Base-by-base conservation (phyloP, 2,329 filamentous ascomycete species). In the Botrytis cinerea region DNA sequence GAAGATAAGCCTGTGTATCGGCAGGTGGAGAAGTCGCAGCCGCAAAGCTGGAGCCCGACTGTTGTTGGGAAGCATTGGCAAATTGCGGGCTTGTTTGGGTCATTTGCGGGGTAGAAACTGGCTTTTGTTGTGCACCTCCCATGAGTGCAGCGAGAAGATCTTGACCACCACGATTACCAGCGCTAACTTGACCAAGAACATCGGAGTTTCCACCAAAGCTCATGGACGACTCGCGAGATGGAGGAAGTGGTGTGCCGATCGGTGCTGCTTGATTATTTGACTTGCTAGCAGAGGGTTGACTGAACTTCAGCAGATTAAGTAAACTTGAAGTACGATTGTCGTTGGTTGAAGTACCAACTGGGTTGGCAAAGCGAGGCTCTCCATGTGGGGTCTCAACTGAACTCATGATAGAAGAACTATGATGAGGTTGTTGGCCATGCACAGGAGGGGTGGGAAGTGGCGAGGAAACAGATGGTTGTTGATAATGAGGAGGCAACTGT, bases 1-100 rank as follows among this genome's bases (percentile, higher is more conserved):
- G 89, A 66, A 99, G 86, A 80, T 96, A 93, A 76, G 95, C 91
- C 82, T 97, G 93, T 7, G 94, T 93, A 81, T 94, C 91, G 64
- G 89, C 87, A 35, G 87, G 83, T 71, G 89, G 87, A 61, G 87
- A 84, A 48, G 84, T 84, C 40, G 84, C 82, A 83, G 87, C 88
- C 57, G 70, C 74, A 63, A 79, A 80, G 59, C 63, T 75, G 28
- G 73, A 71, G 48, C 22, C 10, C 6, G 74, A 75, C 62, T 74
- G 60, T 43, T 74, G 68, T 64, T 80, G 79, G 48, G 79, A 74
- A 62, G 79, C 73, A 32, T 78, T 74, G 7, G 77, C 46, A 57
- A 76, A 76, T 67, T 78, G 78, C n/a, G 77, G 74, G 64, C 66
- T 76, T 32, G 75, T 43, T 67, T 67, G 63, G 46, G 14, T 45